Percentiles rank a stretch among this genome's conserved stretches.
phyloP scores from a whole-genome alignment of 2,329 filamentous ascomycete genomes.

The Pestalotiopsis sp. region DNA sequence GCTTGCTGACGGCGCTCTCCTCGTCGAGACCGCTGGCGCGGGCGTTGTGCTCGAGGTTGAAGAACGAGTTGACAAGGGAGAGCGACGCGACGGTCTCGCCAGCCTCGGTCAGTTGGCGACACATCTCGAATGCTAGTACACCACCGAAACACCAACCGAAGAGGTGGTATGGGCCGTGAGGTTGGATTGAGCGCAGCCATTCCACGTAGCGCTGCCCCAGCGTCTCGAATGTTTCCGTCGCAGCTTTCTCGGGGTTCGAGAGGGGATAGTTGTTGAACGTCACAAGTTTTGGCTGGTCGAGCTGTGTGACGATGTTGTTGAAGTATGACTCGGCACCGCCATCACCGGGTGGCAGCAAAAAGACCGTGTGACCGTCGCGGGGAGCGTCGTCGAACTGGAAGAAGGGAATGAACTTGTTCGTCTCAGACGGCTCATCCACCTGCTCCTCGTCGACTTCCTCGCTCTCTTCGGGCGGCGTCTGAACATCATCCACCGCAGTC shows the following conservation, averaged over 20 bases:
- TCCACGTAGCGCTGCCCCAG: not conserved
- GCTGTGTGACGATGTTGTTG: not conserved
- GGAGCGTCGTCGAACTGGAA: not conserved
- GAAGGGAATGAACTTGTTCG: not conserved
- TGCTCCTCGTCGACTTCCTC: not conserved
- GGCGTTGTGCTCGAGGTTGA: not conserved
- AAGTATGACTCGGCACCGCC: not conserved
- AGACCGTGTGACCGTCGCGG: not conserved
- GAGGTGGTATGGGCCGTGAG: not conserved
- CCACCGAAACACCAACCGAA: not conserved
- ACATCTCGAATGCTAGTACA: not conserved
- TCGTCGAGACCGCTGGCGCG: not conserved
- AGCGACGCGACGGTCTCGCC: not conserved
- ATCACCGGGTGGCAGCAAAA: not conserved
- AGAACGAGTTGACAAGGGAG: not conserved
- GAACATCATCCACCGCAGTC: not conserved
- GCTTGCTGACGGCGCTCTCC: not conserved
- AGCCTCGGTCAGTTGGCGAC: not conserved
- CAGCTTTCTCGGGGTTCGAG: not conserved
- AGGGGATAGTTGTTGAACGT: constrained; percentile 1
- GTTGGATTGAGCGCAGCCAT: not conserved
- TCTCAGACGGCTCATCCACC: not conserved
- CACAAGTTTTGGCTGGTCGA: not conserved
- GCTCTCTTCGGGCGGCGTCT: not conserved
- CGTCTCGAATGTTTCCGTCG: not conserved